Evolutionary conservation across 1,284 basidiomycete species (phyloP), one percentile per base, ranked within the genome.

Genomic region (Ustilago crameri): DNA sequence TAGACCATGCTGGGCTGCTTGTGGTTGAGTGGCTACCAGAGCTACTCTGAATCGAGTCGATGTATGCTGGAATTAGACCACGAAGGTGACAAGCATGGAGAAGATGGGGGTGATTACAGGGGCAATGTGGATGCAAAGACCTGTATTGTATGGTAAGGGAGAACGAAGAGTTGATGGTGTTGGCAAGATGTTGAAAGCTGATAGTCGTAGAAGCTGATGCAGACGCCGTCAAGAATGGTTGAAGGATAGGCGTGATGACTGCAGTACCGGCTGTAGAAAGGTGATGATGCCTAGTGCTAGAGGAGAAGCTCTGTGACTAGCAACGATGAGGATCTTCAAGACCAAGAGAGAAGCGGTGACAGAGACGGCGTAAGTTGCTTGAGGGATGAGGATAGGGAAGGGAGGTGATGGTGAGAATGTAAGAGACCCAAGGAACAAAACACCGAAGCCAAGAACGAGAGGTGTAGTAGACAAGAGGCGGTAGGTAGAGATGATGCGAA

Each of bases 1-100:
- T 70, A 68, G 50, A 67, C 64, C 64, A 67, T 66, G 38, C 8
- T 57, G 56, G 24, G 38, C 26, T 18, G 14, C 12, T 37, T 35
- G 37, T 7, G 27, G 46, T 18, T 9, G 23, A 35, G 38, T n/a
- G 32, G 63, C 52, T 66, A 43, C 56, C 63, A 60, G 63, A 59
- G 63, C 63, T 59, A 42, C 23, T 46, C 5, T 37, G 20, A 22
- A 26, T 8, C 32, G 17, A 9, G 20, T 18, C 5, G 50, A 22
- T 24, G 43, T 38, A 51, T 46, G 62, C 48, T 41, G 18, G 34
- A 32, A 41, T 48, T 46, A 67, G 45, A 37, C 34, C 37, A 35
- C 41, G 17, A 30, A 38, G 50, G 44, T 30, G 38, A 34, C 23
- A 32, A 53, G 58, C 64, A 67, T 67, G 50, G 23, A 46, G 41